These are phyloP conservation scores for Harringtonia lauricola DNA, from an alignment of 2,329 filamentous ascomycete genomes.

Conservation along the genomic window DNA sequence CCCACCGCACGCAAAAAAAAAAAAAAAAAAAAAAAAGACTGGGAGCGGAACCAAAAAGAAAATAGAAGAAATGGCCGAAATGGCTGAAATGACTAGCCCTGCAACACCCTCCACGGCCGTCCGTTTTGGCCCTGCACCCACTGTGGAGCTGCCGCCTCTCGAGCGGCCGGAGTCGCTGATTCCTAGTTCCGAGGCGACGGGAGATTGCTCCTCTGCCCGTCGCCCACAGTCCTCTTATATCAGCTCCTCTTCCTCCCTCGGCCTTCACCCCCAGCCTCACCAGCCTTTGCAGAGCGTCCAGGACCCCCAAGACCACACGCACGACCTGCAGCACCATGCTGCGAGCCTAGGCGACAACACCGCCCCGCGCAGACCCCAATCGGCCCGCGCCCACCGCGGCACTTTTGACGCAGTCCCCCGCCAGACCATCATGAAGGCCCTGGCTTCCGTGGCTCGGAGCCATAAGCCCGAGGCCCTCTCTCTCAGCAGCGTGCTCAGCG, in stretches of 20 bases:
- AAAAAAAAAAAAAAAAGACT: background rate
- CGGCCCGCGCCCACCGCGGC: slow-evolving; percentile 16
- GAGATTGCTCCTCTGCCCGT: no score
- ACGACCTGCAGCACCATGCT: slow-evolving; percentile 3
- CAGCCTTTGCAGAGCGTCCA: no score
- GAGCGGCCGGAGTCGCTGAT: no score
- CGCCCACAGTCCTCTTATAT: no score
- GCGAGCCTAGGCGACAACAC: slow-evolving; percentile 4
- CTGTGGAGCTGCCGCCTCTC: no score
- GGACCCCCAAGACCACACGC: background rate
- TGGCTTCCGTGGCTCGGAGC: slow-evolving; percentile 55
- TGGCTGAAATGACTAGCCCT: background rate
- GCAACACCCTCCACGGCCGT: no score
- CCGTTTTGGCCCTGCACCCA: no score
- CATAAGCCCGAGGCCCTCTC: slow-evolving; percentile 53
- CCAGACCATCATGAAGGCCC: slow-evolving; percentile 73
- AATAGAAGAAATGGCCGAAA: background rate
- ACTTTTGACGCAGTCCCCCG: slow-evolving; percentile 60
- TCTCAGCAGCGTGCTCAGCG: slow-evolving; percentile 47
- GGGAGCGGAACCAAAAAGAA: no score
- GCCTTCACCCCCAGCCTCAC: background rate
- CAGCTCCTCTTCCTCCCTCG: background rate
- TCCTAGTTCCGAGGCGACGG: no score
- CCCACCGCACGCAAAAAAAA: background rate
- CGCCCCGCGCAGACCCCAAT: slow-evolving; percentile 8